Percentiles rank a stretch among this genome's conserved stretches.
phyloP scores from a whole-genome alignment of 306 rosid species.

The Ziziphus jujuba region DNA sequence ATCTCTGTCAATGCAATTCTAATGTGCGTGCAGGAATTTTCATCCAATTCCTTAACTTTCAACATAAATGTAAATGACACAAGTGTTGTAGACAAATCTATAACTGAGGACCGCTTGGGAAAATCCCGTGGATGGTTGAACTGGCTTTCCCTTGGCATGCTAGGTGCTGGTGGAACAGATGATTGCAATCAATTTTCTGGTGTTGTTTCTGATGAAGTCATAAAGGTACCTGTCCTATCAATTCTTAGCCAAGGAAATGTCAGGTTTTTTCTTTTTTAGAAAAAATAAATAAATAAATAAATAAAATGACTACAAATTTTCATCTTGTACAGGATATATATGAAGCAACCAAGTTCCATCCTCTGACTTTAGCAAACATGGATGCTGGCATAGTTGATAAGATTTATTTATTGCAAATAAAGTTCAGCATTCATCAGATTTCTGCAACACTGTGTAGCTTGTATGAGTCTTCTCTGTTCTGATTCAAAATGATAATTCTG shows the following conservation, averaged over 20 bases:
- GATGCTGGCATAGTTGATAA: slow-evolving; percentile 47
- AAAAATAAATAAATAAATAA: neutral
- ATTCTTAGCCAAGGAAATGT: slow-evolving; percentile 2
- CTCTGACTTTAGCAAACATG: slow-evolving; percentile 45
- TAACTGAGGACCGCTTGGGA: slow-evolving; percentile 58
- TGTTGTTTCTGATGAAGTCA: slow-evolving; percentile 83
- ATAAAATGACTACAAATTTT: neutral
- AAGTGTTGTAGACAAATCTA: slow-evolving; percentile 48
- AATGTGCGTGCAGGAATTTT: slow-evolving; percentile 51
- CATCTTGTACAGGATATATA: slow-evolving; percentile 66
- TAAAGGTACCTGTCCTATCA: slow-evolving; percentile 52
- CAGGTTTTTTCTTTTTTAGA: neutral
- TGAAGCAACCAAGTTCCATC: slow-evolving; percentile 87
- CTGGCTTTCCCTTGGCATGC: slow-evolving; percentile 98
- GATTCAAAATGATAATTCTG: neutral
- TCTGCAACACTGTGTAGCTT: slow-evolving; percentile 59
- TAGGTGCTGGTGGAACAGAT: slow-evolving; percentile 98
- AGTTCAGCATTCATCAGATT: slow-evolving; percentile 58
- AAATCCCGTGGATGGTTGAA: slow-evolving; percentile 90
- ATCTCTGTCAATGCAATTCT: neutral
- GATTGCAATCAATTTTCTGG: slow-evolving; percentile 96
- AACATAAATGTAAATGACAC: slow-evolving; percentile 28
- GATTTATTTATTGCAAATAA: slow-evolving; percentile 49
- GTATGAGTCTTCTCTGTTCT: slow-evolving; percentile 48
- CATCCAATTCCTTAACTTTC: slow-evolving; percentile 42